Base-by-base conservation (phyloP, 495 filamentous ascomycete species). In the Podospora australis region DNA sequence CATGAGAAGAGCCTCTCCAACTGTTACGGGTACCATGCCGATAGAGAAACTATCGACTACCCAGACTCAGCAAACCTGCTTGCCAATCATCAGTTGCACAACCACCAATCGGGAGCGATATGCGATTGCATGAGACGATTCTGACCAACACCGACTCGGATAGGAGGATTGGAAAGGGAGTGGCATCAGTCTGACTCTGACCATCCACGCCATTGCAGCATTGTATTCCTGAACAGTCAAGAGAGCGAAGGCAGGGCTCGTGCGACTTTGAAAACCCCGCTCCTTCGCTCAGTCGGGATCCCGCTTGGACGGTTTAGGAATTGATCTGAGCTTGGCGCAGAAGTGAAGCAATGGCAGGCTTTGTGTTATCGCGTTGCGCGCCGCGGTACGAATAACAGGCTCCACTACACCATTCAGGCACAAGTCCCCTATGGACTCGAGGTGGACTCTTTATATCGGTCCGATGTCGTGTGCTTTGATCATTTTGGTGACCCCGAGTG, bases 231-330 rank as follows among this genome's bases (percentile, higher is more conserved):
- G 32, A 17, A 36, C 14, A 36, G 19, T 36, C 32, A n/a, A 36
- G 4, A 17, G 14, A 16, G 32, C 19, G 32, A 17, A 36, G 19
- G n/a, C 14, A 36, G 32, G 6, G 32, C n/a, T n/a, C n/a, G n/a
- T n/a, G n/a, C n/a, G n/a, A n/a, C n/a, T n/a, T n/a, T n/a, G n/a
- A n/a, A n/a, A n/a, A n/a, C n/a, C n/a, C n/a, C n/a, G n/a, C n/a
- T n/a, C n/a, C n/a, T 41, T 21, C 6, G 17, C 39, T 10, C 11
- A 13, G 16, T 14, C 7, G 21, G 23, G 6, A 7, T 16, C 40
- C 40, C 40, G 40, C 40, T 13, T 25, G 6, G 13, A 28, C 40
- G 40, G 22, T 43, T 43, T 43, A 23, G 40, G 40, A 43, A 43
- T 16, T 11, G 40, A 28, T 43, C 40, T 21, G 38, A 40, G 26